Base-by-base conservation (phyloP, 306 rosid species). In the Cyclanthera cordifolia region DNA sequence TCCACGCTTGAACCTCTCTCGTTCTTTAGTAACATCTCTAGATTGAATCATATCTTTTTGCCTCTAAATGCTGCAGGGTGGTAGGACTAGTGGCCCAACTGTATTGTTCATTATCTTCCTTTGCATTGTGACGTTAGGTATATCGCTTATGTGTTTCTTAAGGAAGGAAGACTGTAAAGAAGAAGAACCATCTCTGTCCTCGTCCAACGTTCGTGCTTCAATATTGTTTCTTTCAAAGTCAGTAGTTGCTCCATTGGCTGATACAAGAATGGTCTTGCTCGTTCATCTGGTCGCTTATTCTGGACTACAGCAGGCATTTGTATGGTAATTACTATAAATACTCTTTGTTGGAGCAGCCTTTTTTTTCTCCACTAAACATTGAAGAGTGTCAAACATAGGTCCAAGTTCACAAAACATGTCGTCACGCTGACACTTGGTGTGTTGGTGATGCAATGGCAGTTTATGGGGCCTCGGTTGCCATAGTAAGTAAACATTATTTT, bases 231-330 rank as follows among this genome's bases (percentile, higher is more conserved):
- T 90, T 48, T 80, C 50, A 55, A 88, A 78, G 70, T 78, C 90
- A 64, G 77, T 90, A 10, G 60, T 80, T 65, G 66, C 77, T 82
- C 88, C 90, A 8, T 47, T 93, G 73, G 67, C 78, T 70, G 87
- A 86, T 73, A 73, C 51, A 49, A 78, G 88, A 82, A 90, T 93
- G 96, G 70, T 93, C 68, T 82, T 89, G 84, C 53, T 71, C 86
- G 83, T 93, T 74, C 99, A 96, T 52, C 96, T 93, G 47, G 85
- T 90, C 45, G 90, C 94, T 46, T 93, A 90, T 82, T 93, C 99
- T 60, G 99, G 99, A 72, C 85, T 93, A 71, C 96, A 93, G 67
- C 95, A 88, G 72, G 95, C 99, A 73, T 93, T 93, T 82, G 99
- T 85, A 17, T 93, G 99, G 99, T 93, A 86, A 85, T 74, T 75